Percentiles rank a stretch among this genome's conserved stretches.
Evolutionary conservation across 2,329 filamentous ascomycete species (phyloP).

Genomic region (Graphilbum fragrans): DNA sequence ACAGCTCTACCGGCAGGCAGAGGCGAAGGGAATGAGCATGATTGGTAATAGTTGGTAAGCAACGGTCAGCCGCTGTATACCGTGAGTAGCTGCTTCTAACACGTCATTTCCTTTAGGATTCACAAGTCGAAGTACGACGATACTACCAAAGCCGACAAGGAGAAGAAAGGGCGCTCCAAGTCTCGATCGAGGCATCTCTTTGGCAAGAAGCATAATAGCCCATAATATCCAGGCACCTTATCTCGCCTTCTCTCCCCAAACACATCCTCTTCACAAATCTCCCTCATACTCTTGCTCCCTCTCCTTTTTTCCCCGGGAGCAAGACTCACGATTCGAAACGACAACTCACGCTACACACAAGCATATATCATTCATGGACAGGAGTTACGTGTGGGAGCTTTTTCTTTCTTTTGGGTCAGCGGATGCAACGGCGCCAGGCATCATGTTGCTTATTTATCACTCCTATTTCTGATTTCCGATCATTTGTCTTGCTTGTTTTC

Average conservation of each 20-base stretch:
- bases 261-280: not conserved
- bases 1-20: slow-evolving; percentile 79
- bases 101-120: slow-evolving; percentile 49
- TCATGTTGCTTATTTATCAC: too few species aligned
- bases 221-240: too few species aligned
- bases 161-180: slow-evolving; percentile 62
- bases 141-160: slow-evolving; percentile 47
- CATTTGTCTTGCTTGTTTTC: not conserved
- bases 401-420: not conserved
- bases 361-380: not conserved
- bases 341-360: not conserved
- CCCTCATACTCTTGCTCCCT: not conserved
- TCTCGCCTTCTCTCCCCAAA: not conserved
- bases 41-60: slow-evolving; percentile 94
- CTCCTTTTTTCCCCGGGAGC: too few species aligned
- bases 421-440: not conserved
- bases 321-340: not conserved
- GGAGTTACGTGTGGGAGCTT: not conserved
- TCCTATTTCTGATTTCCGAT: not conserved
- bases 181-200: slow-evolving; percentile 65
- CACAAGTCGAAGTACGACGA: slow-evolving; percentile 91
- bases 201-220: slow-evolving; percentile 23
- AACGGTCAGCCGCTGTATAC: not conserved
- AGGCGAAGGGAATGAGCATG: slow-evolving; percentile 92
- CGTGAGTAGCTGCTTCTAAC: slow-evolving; percentile 1